Percentiles rank a stretch among this genome's conserved stretches.
These are phyloP conservation scores for Trypanosoma brucei DNA, from an alignment of 208 protist species.

Conservation along the genomic window DNA sequence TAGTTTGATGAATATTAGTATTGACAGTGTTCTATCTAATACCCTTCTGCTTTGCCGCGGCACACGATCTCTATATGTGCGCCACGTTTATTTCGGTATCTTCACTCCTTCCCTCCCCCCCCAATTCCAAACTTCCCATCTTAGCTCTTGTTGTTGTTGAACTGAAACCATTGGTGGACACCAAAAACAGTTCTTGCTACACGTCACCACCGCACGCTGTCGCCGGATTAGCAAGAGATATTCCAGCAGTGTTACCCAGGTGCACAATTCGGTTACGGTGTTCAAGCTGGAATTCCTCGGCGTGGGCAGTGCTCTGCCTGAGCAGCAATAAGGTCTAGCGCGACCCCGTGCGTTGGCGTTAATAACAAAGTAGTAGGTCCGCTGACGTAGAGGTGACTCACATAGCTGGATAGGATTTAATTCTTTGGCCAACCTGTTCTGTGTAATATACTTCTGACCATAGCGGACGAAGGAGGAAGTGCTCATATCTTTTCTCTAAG, in stretches of 20 bases:
- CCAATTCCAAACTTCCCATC: neutral
- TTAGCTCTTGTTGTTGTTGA: neutral
- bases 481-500: too few species aligned
- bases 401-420: too few species aligned
- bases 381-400: too few species aligned
- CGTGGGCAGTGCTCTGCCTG: constrained; percentile 2
- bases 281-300: constrained; percentile 4
- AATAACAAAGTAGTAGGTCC: neutral
- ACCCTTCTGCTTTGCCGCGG: too few species aligned
- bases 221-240: neutral
- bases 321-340: neutral
- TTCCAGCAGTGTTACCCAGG: neutral
- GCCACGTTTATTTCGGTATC: neutral
- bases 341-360: neutral
- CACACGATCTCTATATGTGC: too few species aligned
- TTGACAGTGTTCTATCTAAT: too few species aligned
- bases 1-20: too few species aligned
- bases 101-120: neutral
- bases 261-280: neutral
- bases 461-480: too few species aligned
- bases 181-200: neutral
- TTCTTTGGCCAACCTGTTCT: too few species aligned
- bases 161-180: neutral
- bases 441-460: too few species aligned
- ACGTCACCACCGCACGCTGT: neutral